phyloP scores from a whole-genome alignment of 371 early-diverging fungal species.

The Sporodiniella umbellata region DNA sequence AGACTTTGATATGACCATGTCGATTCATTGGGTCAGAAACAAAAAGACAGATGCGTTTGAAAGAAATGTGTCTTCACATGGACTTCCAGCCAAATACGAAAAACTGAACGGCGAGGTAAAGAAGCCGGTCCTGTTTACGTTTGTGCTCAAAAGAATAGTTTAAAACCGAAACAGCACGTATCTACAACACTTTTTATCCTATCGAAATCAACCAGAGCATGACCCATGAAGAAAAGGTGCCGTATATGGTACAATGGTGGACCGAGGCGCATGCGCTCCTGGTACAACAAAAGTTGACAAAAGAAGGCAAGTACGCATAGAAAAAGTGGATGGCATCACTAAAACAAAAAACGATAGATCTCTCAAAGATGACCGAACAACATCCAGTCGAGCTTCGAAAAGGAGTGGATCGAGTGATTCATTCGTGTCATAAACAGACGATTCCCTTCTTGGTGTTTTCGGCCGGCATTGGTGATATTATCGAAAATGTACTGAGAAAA shows the following conservation, averaged over 20 bases:
- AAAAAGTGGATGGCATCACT: no score
- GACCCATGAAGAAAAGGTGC: constrained; percentile 56
- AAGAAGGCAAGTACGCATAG: constrained; percentile 27
- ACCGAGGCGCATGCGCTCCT: constrained; percentile 54
- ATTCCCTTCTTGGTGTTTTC: constrained; percentile 74
- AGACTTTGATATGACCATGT: constrained; percentile 83
- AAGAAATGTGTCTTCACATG: constrained; percentile 62
- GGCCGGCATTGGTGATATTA: constrained; percentile 72
- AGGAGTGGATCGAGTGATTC: constrained; percentile 43
- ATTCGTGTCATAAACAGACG: constrained; percentile 21
- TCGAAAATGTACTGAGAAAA: constrained; percentile 51
- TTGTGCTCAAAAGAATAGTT: no score
- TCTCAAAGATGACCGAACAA: constrained; percentile 54
- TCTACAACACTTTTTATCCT: constrained; percentile 68
- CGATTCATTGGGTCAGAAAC: constrained; percentile 57
- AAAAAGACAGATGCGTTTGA: constrained; percentile 40
- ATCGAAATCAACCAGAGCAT: constrained; percentile 60
- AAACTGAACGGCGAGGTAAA: constrained; percentile 42
- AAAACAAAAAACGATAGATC: no score
- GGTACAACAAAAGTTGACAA: constrained; percentile 44
- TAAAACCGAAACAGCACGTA: constrained; percentile 35
- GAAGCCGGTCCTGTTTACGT: no score
- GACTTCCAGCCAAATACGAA: constrained; percentile 48
- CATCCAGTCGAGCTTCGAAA: constrained; percentile 50
- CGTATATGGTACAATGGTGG: constrained; percentile 79